phyloP scores from a whole-genome alignment of 768 basidiomycete species.

The Serendipita sp. region DNA sequence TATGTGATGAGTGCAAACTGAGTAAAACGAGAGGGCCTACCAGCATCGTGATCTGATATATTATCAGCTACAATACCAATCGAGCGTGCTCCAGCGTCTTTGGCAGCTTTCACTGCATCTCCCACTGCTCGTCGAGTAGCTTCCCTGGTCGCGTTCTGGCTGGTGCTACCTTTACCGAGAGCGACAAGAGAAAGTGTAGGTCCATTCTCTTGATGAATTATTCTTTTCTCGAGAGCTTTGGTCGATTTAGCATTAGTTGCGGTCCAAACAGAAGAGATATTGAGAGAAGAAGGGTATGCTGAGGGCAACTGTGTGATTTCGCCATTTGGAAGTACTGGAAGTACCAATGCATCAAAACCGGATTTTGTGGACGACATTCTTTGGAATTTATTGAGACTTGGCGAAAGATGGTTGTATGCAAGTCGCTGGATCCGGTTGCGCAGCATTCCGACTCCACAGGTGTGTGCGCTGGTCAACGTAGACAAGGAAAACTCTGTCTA shows the following conservation, averaged over 20 bases:
- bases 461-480: not conserved
- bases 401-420: not conserved
- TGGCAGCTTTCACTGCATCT: slow-evolving; percentile 53
- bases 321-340: slow-evolving; percentile 7
- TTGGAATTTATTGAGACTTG: not conserved
- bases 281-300: not conserved
- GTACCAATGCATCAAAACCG: slow-evolving; percentile 6
- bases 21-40: slow-evolving; percentile 22
- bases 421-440: too few species aligned
- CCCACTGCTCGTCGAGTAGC: slow-evolving; percentile 55
- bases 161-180: slow-evolving; percentile 37
- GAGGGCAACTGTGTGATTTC: not conserved
- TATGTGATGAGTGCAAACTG: not conserved
- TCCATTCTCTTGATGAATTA: not conserved
- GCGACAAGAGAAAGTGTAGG: slow-evolving; percentile 25
- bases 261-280: not conserved
- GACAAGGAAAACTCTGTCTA: not conserved
- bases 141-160: slow-evolving; percentile 37
- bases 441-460: too few species aligned
- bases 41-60: slow-evolving; percentile 58
- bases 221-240: slow-evolving; percentile 9
- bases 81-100: slow-evolving; percentile 20
- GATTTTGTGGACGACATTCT: not conserved
- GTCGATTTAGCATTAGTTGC: slow-evolving; percentile 7
- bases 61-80: slow-evolving; percentile 23